Base-by-base conservation (phyloP, 495 filamentous ascomycete species). In the Neurospora discreta region DNA sequence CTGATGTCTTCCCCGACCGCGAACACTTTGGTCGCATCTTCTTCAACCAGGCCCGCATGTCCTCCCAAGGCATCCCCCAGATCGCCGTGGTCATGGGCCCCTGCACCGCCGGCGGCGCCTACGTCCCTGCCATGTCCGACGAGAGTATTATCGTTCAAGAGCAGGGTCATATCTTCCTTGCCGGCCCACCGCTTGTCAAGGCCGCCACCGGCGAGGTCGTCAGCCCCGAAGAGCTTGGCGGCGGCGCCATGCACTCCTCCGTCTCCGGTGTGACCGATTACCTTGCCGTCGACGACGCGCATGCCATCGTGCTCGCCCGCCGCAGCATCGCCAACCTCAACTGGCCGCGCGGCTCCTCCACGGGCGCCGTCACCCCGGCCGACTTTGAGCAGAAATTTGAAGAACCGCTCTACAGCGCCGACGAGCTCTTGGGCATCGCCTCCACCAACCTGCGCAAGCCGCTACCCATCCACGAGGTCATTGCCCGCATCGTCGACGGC, bases 1-100 rank as follows among this genome's bases (percentile, higher is more conserved):
- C 95, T 4, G 94, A 97, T 79, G 95, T 98, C 72, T 99, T 99
- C 83, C 95, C 95, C 1, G 95, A 99, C 78, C 86, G 89, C 42
- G 93, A 98, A 16, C 95, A 98, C 79, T 98, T 99, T 77, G 95
- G 95, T 39, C 91, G 96, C 71, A 97, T 98, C 75, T 99, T 99
- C 86, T 99, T 91, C 84, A 98, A 99, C 83, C 95, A 99, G 81
- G 96, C 95, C n/a, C 86, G 93, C 74, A 98, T 95, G 92, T 89
- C 87, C 71, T 87, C 92, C 9, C 79, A 89, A 26, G 92, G 93
- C 10, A 97, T 98, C 73, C 95, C 95, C 1, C 95, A 99, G 79
- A 91, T 99, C 72, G 90, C 93, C 3, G 93, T 98, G 3, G 95
- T 99, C 36, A 97, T 99, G 95, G 95, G 95, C 0, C 91, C 95